Conservation (phyloP, 75 land plant species). For the Chamaecyparis obtusa region DNA sequence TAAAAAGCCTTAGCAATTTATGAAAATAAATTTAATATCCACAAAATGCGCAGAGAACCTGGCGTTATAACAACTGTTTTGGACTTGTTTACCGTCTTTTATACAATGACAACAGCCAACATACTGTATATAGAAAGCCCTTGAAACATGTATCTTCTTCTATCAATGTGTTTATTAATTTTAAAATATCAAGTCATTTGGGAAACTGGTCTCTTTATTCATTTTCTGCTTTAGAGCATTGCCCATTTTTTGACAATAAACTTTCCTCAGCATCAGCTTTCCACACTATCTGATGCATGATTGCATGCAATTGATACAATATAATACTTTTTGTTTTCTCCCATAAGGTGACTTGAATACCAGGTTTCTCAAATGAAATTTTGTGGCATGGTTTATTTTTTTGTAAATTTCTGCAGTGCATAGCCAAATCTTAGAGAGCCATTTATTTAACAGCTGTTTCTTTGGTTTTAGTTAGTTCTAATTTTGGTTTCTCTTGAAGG, state of each 20-base stretch:
- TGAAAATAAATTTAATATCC: background rate
- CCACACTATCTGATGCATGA: background rate
- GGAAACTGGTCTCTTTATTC: background rate
- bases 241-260: background rate
- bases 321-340: background rate
- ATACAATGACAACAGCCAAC: background rate
- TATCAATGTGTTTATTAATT: background rate
- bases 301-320: background rate
- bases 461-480: slow-evolving; percentile 1
- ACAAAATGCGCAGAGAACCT: background rate
- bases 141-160: background rate
- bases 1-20: background rate
- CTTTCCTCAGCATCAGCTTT: background rate
- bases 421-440: background rate
- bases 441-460: background rate
- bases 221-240: background rate
- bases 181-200: background rate
- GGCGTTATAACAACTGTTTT: background rate
- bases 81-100: background rate
- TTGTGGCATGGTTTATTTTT: background rate
- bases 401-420: background rate
- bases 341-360: background rate
- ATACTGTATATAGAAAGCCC: background rate
- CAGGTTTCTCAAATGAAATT: background rate
- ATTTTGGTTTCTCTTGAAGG: background rate